Evolutionary conservation across 2,329 filamentous ascomycete species (phyloP).

Genomic region (Fusarium concolor): DNA sequence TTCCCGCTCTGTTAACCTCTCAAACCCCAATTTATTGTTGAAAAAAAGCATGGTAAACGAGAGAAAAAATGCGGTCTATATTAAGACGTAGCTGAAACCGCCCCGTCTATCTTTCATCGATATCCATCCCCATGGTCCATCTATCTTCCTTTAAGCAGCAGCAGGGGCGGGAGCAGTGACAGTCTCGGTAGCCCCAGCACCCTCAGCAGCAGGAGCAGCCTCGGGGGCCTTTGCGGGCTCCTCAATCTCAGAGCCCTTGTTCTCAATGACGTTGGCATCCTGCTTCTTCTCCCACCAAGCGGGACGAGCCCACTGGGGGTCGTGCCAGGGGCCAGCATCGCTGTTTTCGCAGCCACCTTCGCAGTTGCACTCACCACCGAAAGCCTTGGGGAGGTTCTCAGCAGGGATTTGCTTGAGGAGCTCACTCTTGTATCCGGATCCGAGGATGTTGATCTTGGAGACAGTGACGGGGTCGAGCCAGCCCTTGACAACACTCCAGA

Average conservation of each 20-base stretch:
- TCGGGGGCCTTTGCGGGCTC: conserved; percentile 49
- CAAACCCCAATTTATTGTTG: conserved; percentile 16
- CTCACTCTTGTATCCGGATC: conserved; percentile 83
- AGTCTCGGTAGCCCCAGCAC: conserved; percentile 51
- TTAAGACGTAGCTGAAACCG: conserved; percentile 32
- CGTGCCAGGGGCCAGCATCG: conserved; percentile 91
- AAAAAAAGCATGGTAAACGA: conserved; percentile 35
- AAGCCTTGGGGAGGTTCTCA: conserved; percentile 89
- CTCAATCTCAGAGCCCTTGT: conserved; percentile 55
- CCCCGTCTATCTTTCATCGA: conserved; percentile 33
- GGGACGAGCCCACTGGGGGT: conserved; percentile 73
- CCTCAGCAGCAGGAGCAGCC: conserved; percentile 48
- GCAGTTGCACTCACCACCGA: conserved; percentile 88
- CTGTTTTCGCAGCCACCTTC: conserved; percentile 84
- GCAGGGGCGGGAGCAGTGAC: conserved; percentile 47
- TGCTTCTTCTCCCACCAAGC: conserved; percentile 71
- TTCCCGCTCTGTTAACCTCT: conserved; percentile 27
- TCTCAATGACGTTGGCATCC: conserved; percentile 54
- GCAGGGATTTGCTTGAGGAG: conserved; percentile 85
- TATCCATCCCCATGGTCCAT: conserved; percentile 7
- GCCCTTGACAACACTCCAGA: conserved; percentile 88
- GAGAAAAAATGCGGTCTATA: conserved; percentile 41
- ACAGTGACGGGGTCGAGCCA: conserved; percentile 98
- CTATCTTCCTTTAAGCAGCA: conserved; percentile 46
- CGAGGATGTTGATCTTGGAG: conserved; percentile 93